Conservation (phyloP, 345 rosid species). For the Populus tremula region DNA sequence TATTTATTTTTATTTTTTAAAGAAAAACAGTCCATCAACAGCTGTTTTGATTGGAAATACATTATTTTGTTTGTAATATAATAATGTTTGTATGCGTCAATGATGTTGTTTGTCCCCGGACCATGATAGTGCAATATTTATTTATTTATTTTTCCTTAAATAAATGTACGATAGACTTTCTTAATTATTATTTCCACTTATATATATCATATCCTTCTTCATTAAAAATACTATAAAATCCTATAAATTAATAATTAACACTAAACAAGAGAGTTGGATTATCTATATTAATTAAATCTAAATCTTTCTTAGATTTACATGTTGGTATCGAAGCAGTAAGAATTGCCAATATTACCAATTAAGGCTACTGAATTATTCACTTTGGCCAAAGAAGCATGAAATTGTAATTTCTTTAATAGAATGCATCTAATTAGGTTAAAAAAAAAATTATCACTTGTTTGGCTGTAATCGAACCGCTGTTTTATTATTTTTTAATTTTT, state of each 20-base stretch:
- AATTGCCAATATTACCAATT: neutral
- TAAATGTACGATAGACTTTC: neutral
- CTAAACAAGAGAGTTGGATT: neutral
- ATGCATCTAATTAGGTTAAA: neutral
- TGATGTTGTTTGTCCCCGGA: neutral
- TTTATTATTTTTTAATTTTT: too few relatives aligned
- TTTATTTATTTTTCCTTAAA: neutral
- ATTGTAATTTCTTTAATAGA: neutral
- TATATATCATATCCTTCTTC: neutral
- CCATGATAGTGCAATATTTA: neutral
- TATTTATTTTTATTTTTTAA: too few relatives aligned
- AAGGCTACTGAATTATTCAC: neutral
- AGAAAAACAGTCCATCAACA: neutral
- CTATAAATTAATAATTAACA: neutral
- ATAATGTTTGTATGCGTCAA: neutral
- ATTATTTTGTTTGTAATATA: neutral
- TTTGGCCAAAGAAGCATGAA: neutral
- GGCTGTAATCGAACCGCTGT: too few relatives aligned
- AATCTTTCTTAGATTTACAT: constrained; percentile 15
- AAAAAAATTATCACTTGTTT: too few relatives aligned
- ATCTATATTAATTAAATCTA: neutral
- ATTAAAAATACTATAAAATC: neutral
- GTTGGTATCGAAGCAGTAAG: constrained; percentile 1
- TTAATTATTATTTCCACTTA: neutral
- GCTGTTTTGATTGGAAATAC: neutral